Conservation (phyloP, 2,329 filamentous ascomycete species). For the Fusarium tuaranense region DNA sequence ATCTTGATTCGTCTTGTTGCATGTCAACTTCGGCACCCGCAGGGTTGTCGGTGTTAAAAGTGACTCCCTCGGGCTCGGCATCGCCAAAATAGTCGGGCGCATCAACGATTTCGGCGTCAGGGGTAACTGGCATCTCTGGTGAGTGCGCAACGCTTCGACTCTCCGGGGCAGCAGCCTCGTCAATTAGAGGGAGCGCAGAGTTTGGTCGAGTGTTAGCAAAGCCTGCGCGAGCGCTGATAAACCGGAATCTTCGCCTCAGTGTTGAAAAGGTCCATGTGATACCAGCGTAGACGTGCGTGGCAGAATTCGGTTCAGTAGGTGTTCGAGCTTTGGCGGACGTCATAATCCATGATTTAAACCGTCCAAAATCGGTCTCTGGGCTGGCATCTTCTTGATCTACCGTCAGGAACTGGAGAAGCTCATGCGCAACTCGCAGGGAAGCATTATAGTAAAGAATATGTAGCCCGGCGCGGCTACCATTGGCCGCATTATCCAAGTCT, state of each 20-base stretch:
- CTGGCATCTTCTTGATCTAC: constrained; percentile 59
- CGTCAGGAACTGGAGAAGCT: constrained; percentile 67
- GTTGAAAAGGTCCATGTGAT: constrained; percentile 79
- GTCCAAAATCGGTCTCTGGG: constrained; percentile 62
- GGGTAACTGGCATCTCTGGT: constrained; percentile 51
- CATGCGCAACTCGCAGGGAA: constrained; percentile 69
- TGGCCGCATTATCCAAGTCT: constrained; percentile 71
- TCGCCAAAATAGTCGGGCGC: constrained; percentile 59
- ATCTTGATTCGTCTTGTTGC: constrained; percentile 41
- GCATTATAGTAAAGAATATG: constrained; percentile 76
- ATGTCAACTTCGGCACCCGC: constrained; percentile 39
- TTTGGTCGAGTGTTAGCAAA: constrained; percentile 50
- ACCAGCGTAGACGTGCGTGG: constrained; percentile 71
- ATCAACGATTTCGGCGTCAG: constrained; percentile 47
- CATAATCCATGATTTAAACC: constrained; percentile 78
- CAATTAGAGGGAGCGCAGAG: constrained; percentile 53
- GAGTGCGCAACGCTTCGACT: constrained; percentile 52
- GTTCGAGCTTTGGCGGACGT: constrained; percentile 65
- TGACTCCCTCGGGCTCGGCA: constrained; percentile 29
- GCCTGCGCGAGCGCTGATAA: constrained; percentile 70
- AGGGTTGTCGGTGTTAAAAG: constrained; percentile 16
- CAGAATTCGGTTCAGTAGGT: constrained; percentile 63
- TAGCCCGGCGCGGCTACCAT: constrained; percentile 65
- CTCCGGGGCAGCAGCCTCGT: constrained; percentile 49
- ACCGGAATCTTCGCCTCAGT: constrained; percentile 74